Conservation (phyloP, 2,329 filamentous ascomycete genomes). For the Sporothrix phasma region DNA sequence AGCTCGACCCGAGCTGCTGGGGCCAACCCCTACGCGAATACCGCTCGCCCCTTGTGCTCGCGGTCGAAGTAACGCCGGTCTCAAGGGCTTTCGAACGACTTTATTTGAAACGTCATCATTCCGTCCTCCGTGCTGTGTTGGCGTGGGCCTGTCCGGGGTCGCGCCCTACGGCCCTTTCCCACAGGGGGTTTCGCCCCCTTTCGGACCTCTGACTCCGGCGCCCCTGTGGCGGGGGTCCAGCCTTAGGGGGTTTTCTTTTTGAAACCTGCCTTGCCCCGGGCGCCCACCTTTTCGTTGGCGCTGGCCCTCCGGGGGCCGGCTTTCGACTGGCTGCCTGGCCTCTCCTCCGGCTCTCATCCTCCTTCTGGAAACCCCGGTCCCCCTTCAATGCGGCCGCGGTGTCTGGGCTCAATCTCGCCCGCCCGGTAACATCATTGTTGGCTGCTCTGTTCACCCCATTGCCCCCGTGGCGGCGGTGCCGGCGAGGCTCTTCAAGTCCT, state of each 20-base stretch:
- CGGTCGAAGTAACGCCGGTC: slow-evolving; percentile 43
- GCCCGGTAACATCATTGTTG: slow-evolving; percentile 45
- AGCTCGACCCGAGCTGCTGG: slow-evolving; percentile 36
- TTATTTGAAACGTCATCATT: slow-evolving; percentile 53
- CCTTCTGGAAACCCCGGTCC: slow-evolving; percentile 54
- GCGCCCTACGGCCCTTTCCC: slow-evolving; percentile 50
- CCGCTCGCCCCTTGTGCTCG: slow-evolving; percentile 48
- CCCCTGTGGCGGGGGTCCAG: too few relatives aligned
- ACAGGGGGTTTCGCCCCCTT: slow-evolving; percentile 50
- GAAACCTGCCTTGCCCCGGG: too few relatives aligned
- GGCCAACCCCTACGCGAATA: slow-evolving; percentile 36
- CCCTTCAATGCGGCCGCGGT: too few relatives aligned
- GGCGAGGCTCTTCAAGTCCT: slow-evolving; percentile 41
- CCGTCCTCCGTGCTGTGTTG: slow-evolving; percentile 50
- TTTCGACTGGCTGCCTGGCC: slow-evolving; percentile 56
- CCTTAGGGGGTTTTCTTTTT: too few relatives aligned
- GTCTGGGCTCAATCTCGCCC: slow-evolving; percentile 54
- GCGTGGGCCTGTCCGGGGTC: slow-evolving; percentile 46
- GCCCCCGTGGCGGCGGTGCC: slow-evolving; percentile 23
- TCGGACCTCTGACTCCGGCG: too few relatives aligned
- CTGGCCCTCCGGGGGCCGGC: slow-evolving; percentile 40
- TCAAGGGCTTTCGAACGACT: slow-evolving; percentile 41
- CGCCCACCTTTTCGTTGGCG: too few relatives aligned
- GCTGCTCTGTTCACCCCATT: slow-evolving; percentile 40
- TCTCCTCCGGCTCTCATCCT: slow-evolving; percentile 58